Percentiles rank a stretch among this genome's conserved stretches.
Evolutionary conservation across 495 filamentous ascomycete species (phyloP).

Genomic region (Geopyxis carbonaria): DNA sequence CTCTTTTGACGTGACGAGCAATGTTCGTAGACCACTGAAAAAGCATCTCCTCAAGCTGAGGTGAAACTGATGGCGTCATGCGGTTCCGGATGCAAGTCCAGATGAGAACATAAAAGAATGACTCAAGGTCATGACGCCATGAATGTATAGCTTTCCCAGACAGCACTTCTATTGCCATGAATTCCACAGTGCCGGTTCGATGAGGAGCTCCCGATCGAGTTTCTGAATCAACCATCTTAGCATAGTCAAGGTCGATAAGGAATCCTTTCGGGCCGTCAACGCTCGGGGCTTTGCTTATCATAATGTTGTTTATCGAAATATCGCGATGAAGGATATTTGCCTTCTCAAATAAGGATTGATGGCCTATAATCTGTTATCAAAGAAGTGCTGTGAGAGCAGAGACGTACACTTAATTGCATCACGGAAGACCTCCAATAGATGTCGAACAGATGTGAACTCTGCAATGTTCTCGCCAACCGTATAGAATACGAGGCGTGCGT

Average conservation of each 20-base stretch:
- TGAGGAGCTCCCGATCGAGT: not conserved
- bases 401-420: no score
- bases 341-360: not conserved
- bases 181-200: not conserved
- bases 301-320: conserved; percentile 3
- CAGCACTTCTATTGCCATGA: not conserved
- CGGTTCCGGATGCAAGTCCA: no score
- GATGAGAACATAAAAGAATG: no score
- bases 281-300: no score
- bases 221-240: not conserved
- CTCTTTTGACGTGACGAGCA: no score
- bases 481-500: not conserved
- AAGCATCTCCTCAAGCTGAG: no score
- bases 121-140: no score
- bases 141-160: no score
- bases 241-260: conserved; percentile 4
- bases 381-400: no score
- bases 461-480: not conserved
- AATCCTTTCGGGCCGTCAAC: not conserved
- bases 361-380: no score
- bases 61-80: no score
- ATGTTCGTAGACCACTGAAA: no score
- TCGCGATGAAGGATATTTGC: conserved; percentile 20
- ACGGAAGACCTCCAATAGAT: not conserved
- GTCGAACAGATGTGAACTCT: not conserved